Conservation (phyloP, 768 basidiomycete genomes). For the Cystofilobasidium ferigula region DNA sequence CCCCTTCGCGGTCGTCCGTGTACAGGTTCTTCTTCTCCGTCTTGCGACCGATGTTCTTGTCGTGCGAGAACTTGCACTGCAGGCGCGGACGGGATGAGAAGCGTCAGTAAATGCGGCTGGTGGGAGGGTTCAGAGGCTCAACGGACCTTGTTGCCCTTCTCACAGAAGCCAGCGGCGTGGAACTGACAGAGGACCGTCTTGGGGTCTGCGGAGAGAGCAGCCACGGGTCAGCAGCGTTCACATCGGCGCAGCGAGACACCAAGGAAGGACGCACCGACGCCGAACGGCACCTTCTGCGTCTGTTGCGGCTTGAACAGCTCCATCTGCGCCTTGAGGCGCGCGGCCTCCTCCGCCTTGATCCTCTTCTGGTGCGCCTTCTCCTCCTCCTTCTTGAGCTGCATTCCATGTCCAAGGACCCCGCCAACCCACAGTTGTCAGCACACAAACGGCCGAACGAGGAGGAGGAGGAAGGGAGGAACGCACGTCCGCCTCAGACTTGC, state of each 20-base stretch:
- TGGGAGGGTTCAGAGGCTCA: too few relatives aligned
- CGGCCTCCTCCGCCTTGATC: slow-evolving; percentile 66
- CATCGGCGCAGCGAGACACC: neutral
- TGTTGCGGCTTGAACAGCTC: slow-evolving; percentile 32
- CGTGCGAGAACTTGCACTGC: slow-evolving; percentile 90
- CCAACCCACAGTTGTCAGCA: neutral
- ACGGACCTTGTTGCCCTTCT: slow-evolving; percentile 53
- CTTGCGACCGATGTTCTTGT: slow-evolving; percentile 75
- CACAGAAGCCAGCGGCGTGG: slow-evolving; percentile 83
- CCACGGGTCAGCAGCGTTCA: neutral
- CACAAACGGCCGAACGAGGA: neutral
- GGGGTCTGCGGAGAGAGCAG: slow-evolving; percentile 49
- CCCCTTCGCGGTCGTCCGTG: slow-evolving; percentile 53
- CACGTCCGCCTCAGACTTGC: slow-evolving; percentile 16
- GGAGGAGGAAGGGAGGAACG: neutral
- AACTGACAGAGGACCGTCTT: slow-evolving; percentile 87
- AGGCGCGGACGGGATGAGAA: too few relatives aligned
- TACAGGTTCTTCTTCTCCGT: slow-evolving; percentile 94
- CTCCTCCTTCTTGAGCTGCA: slow-evolving; percentile 67
- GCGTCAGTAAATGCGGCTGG: neutral
- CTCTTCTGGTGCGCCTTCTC: slow-evolving; percentile 68
- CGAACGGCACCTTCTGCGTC: slow-evolving; percentile 60
- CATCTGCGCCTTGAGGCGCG: slow-evolving; percentile 66
- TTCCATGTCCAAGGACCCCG: neutral
- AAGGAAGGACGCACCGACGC: slow-evolving; percentile 49